Base-by-base conservation (phyloP, 179 eudicot genomes). In the Vitellaria paradoxa region DNA sequence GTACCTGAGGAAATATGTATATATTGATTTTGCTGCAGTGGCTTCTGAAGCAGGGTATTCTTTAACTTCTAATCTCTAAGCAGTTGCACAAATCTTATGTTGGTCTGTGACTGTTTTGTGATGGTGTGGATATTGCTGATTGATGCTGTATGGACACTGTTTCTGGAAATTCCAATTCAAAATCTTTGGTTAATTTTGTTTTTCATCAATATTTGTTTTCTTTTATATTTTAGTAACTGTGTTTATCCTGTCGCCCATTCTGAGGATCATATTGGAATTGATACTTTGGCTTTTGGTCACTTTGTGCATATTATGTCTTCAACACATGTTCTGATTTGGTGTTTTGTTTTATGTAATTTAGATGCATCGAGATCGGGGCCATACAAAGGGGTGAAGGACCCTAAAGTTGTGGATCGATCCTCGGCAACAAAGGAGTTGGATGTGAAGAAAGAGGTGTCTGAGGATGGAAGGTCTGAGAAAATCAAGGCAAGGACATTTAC, bases 401-500 rank as follows among this genome's bases (percentile, higher is more conserved):
- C 75, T 57, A 52, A 73, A 53, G 59, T 73, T 49, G 75, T 57
- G 42, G 30, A 72, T 47, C 83, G 47, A 40, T 68, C 81, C 62
- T 17, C 57, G 4, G 66, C 56, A 23, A 11, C 56, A 6, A 73
- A 47, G 47, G 78, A 79, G 60, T 77, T 46, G 42, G 49, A 61
- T 67, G 73, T 2, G 37, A 30, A 23, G 75, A 64, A 77, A 63
- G 67, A 30, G 62, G 56, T 14, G 9, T 3, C 63, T 14, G 55
- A 66, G 7, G 72, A 75, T 57, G 82, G 21, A 47, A 74, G 37
- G 24, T 57, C 73, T 49, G 65, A 12, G 11, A 67, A 61, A 2
- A 47, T 9, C 21, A 85, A 78, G 62, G 80, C 85, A 59, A 79
- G 53, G 24, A 30, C 80, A 21, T 85, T 85, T 57, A 78, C 73